Evolutionary conservation across 2,329 filamentous ascomycete species (phyloP).

Genomic region (Coleophoma eucalyptorum): DNA sequence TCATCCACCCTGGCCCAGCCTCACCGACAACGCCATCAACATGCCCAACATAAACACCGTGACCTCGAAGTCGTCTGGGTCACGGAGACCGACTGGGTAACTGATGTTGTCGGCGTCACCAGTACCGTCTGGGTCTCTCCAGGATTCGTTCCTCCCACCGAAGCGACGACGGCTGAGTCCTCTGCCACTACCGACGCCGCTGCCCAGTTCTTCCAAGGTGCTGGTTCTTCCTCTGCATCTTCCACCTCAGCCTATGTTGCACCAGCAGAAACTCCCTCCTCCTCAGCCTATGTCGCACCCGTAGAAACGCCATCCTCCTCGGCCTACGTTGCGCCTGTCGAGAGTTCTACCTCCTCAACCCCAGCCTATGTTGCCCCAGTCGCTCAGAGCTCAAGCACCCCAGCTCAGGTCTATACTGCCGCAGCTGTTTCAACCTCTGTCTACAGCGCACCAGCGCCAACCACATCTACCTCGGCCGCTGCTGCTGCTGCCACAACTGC

Average conservation of each 20-base stretch:
- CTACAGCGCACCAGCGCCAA: constrained; percentile 12
- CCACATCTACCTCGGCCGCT: constrained; percentile 6
- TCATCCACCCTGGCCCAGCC: constrained; percentile 26
- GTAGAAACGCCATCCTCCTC: constrained; percentile 21
- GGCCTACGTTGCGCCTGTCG: constrained; percentile 18
- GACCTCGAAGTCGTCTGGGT: constrained; percentile 38
- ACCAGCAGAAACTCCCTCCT: constrained; percentile 19
- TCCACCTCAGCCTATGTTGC: constrained; percentile 8
- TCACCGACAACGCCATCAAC: constrained; percentile 28
- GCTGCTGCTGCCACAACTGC: constrained; percentile 7
- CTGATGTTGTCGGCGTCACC: constrained; percentile 37
- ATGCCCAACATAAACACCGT: constrained; percentile 7
- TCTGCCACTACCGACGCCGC: not conserved
- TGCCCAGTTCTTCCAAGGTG: constrained; percentile 1
- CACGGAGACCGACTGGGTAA: constrained; percentile 41
- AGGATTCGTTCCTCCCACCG: constrained; percentile 11
- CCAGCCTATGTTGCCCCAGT: constrained; percentile 21
- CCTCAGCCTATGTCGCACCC: constrained; percentile 21
- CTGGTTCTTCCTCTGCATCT: not conserved
- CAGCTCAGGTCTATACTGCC: constrained; percentile 3
- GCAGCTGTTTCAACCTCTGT: constrained; percentile 11
- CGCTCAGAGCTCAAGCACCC: constrained; percentile 5
- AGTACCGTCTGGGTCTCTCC: constrained; percentile 36
- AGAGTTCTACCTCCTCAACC: constrained; percentile 13
- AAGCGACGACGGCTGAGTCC: constrained; percentile 4